Conservation (phyloP, 108 stramenopile genomes). For the Cyclotella choctawhatcheeana region DNA sequence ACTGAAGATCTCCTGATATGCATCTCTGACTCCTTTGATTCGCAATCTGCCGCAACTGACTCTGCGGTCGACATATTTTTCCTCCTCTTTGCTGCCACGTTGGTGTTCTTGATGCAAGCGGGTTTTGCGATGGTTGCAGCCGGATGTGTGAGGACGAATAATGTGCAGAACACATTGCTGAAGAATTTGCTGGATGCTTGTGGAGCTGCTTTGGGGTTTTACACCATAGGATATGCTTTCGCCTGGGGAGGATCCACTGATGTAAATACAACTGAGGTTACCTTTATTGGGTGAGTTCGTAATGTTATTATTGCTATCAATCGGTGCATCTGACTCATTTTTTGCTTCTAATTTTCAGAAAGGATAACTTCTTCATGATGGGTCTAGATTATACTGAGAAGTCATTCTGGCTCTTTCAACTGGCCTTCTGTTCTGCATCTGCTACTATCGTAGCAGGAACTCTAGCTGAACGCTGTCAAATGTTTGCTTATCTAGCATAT, state of each 20-base stretch:
- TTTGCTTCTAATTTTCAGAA: neutral
- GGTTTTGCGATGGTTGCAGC: constrained; percentile 87
- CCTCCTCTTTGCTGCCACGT: constrained; percentile 13
- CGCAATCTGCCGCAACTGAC: neutral
- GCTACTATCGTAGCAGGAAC: constrained; percentile 94
- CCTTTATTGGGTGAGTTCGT: constrained; percentile 65
- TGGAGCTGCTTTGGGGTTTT: constrained; percentile 77
- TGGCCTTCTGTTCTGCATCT: constrained; percentile 82
- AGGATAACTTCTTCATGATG: constrained; percentile 52
- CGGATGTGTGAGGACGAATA: constrained; percentile 81
- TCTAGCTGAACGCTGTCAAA: constrained; percentile 89
- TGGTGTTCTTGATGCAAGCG: constrained; percentile 24
- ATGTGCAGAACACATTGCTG: constrained; percentile 86
- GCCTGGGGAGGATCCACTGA: constrained; percentile 70
- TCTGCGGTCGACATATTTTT: constrained; percentile 5
- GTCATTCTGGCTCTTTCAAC: constrained; percentile 85
- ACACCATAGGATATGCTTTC: constrained; percentile 80
- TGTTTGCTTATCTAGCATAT: constrained; percentile 69
- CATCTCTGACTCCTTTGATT: constrained; percentile 8
- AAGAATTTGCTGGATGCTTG: constrained; percentile 88
- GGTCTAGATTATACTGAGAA: constrained; percentile 29
- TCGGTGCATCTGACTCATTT: neutral
- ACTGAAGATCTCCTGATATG: constrained; percentile 17
- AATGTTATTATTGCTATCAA: neutral
- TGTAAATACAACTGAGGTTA: constrained; percentile 26